Evolutionary conservation across 2,329 filamentous ascomycete species (phyloP), one percentile per base, ranked within the genome.

Genomic region (Fusarium virguliforme): DNA sequence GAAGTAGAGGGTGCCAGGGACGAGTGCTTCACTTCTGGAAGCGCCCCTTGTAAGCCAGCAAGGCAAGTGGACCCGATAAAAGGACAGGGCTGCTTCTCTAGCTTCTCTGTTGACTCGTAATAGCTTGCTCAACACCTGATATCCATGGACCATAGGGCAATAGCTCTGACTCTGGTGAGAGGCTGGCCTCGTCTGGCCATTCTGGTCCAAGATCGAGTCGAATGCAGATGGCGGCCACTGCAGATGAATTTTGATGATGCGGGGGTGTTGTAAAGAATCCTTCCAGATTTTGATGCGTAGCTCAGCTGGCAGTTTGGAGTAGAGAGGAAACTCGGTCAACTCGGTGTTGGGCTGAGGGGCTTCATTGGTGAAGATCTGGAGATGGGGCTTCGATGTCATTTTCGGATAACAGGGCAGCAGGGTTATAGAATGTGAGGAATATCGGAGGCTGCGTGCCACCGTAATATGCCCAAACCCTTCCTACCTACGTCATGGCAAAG

Each of bases 261-360:
- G 43, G 30, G 26, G 43, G 2, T 30, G 26, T 10, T 48, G 24
- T 6, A 48, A 30, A 4, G 43, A 30, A 30, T 48, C 5, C 7
- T 30, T 48, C 43, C 26, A 48, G 8, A 48, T 30, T n/a, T 48
- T 48, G 26, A 48, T n/a, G 26, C 43, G 43, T 18, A 48, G 26
- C 9, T 48, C 43, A 3, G 26, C 15, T 10, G 43, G 43, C 8
- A 48, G 15, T 12, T 48, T 48, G 26, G 43, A 4, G 43, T 28
- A 48, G 9, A 30, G 43, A 30, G 15, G 3, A 15, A 48, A 48
- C 43, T 18, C 43, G 28, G n/a, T 48, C 9, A 48, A 7, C 24
- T 18, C 43, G 4, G 26, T 2, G 15, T 6, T 30, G 43, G 43
- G 18, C 13, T 30, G 43, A 2, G 43, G 13, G 43, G 15, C 15